Evolutionary conservation across 2,329 filamentous ascomycete species (phyloP).

Genomic region (Pseudogymnoascus sp.): DNA sequence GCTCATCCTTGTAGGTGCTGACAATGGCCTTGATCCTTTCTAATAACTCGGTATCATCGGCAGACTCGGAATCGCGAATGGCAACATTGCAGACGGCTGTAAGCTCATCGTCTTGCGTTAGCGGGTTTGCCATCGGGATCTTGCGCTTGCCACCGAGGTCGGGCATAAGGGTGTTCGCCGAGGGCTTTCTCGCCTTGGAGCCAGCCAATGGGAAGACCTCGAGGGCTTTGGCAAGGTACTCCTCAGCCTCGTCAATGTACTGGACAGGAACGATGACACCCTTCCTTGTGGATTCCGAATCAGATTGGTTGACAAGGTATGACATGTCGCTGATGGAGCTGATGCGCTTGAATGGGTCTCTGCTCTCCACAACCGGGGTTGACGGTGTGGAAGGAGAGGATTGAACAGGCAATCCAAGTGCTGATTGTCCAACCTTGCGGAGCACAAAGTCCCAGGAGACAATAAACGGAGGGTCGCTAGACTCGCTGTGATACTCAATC

Average conservation of each 20-base stretch:
- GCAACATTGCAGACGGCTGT: conserved; percentile 90
- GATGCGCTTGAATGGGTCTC: conserved; percentile 68
- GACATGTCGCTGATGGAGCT: conserved; percentile 96
- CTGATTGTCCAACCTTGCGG: conserved; percentile 83
- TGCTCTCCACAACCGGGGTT: conserved; percentile 55
- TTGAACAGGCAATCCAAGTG: conserved; percentile 74
- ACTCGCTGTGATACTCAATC: conserved; percentile 76
- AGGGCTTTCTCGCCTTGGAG: conserved; percentile 49
- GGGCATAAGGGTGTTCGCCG: conserved; percentile 54
- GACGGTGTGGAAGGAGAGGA: conserved; percentile 80
- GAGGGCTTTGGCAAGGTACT: conserved; percentile 73
- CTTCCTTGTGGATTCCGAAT: conserved; percentile 70
- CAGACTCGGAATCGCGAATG: conserved; percentile 76
- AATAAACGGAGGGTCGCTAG: conserved; percentile 63
- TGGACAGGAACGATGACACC: conserved; percentile 91
- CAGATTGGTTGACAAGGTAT: conserved; percentile 66
- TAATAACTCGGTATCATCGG: conserved; percentile 74
- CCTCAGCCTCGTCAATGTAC: conserved; percentile 91
- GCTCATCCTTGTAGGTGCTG: conserved; percentile 73
- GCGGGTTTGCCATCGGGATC: conserved; percentile 40
- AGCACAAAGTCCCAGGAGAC: conserved; percentile 95
- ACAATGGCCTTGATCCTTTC: conserved; percentile 68
- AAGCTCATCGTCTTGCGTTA: conserved; percentile 64
- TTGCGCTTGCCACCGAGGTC: conserved; percentile 69
- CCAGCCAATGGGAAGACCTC: conserved; percentile 64